Conservation (phyloP, 495 filamentous ascomycete species). For the Penicillium ucsense region DNA sequence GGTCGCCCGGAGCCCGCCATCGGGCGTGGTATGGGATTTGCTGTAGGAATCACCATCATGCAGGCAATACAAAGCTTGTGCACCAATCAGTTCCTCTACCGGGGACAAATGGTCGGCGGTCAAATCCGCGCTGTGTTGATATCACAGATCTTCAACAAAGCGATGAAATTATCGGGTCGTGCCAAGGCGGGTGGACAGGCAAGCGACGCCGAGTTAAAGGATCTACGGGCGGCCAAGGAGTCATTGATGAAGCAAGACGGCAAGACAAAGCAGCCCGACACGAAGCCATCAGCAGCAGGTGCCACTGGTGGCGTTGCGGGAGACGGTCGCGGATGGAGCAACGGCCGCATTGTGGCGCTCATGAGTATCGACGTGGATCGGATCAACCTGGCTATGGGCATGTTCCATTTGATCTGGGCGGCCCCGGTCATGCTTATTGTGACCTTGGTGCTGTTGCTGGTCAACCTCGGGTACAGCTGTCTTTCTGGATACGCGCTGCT, state of each 20-base stretch:
- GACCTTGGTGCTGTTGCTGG: conserved; percentile 64
- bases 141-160: conserved; percentile 68
- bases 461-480: conserved; percentile 83
- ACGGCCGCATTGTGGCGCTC: conserved; percentile 79
- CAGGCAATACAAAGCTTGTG: conserved; percentile 62
- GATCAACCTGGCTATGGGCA: conserved; percentile 70
- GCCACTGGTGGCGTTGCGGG: conserved; percentile 37
- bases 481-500: conserved; percentile 80
- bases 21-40: conserved; percentile 60
- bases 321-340: conserved; percentile 76
- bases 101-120: conserved; percentile 70
- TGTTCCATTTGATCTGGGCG: conserved; percentile 88
- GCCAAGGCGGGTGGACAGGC: conserved; percentile 60
- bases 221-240: conserved; percentile 32
- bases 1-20: conserved; percentile 48
- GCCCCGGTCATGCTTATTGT: conserved; percentile 68
- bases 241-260: conserved; percentile 28
- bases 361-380: conserved; percentile 93
- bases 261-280: conserved; percentile 21
- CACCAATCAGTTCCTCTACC: conserved; percentile 74
- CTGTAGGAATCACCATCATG: conserved; percentile 67
- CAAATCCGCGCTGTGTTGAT: conserved; percentile 68
- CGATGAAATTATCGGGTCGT: conserved; percentile 69
- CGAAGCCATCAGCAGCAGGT: conserved; percentile 12
- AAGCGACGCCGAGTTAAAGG: conserved; percentile 28